These are phyloP conservation scores for Chaetomium tenue DNA, from an alignment of 495 filamentous ascomycete genomes.

Conservation along the genomic window DNA sequence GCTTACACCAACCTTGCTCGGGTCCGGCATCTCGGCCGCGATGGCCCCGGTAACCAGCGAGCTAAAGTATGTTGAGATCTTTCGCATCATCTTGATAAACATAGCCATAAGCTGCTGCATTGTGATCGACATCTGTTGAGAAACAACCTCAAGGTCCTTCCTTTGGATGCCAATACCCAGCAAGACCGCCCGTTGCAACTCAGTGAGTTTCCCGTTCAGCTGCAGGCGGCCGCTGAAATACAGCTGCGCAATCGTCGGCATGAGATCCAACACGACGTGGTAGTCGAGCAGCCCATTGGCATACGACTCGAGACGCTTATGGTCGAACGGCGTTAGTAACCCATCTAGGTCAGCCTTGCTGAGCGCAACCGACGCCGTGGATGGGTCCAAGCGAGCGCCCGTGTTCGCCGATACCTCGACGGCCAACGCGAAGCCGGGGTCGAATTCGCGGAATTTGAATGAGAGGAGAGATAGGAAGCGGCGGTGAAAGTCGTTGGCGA, in stretches of 20 bases:
- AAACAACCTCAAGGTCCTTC: slow-evolving; percentile 77
- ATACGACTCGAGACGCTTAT: slow-evolving; percentile 91
- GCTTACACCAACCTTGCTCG: slow-evolving; percentile 53
- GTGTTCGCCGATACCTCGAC: slow-evolving; percentile 81
- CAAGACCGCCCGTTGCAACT: slow-evolving; percentile 80
- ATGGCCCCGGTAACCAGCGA: slow-evolving; percentile 71
- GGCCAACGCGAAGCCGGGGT: slow-evolving; percentile 74
- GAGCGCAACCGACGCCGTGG: slow-evolving; percentile 52
- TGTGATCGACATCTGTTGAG: slow-evolving; percentile 74
- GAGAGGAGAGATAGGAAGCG: slow-evolving; percentile 84
- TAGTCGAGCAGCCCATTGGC: slow-evolving; percentile 96
- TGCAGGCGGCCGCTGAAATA: slow-evolving; percentile 79
- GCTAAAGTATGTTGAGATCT: slow-evolving; percentile 74
- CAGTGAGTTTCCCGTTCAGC: slow-evolving; percentile 63
- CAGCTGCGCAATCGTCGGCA: slow-evolving; percentile 73
- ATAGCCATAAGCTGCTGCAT: slow-evolving; percentile 84
- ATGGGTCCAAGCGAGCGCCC: slow-evolving; percentile 62
- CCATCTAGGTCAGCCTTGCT: slow-evolving; percentile 70
- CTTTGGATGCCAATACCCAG: slow-evolving; percentile 85
- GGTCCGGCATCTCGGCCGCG: slow-evolving; percentile 64
- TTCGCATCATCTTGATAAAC: slow-evolving; percentile 93
- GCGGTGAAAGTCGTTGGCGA: slow-evolving; percentile 86
- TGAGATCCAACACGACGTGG: slow-evolving; percentile 92
- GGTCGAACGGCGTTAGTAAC: slow-evolving; percentile 82
- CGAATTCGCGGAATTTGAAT: slow-evolving; percentile 88